A percentile compares a stretch with the other conserved stretches of the same genome.
phyloP scores from a whole-genome alignment of 257 asterid genomes.

The Rehmannia glutinosa region DNA sequence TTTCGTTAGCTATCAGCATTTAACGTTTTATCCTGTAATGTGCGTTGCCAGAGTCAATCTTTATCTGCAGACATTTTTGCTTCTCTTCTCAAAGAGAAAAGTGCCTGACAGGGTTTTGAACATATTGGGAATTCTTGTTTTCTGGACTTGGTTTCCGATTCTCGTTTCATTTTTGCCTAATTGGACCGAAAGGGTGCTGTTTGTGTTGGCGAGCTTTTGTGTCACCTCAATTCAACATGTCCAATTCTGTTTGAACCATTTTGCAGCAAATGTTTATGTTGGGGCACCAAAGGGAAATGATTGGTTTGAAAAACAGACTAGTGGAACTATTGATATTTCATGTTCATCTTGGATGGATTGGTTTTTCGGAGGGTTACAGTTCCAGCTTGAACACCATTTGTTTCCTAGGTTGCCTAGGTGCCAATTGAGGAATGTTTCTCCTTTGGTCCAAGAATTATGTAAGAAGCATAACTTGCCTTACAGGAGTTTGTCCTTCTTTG shows the following conservation, averaged over 20 bases:
- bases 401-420: conserved; percentile 93
- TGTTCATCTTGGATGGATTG: conserved; percentile 78
- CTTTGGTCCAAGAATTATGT: conserved; percentile 63
- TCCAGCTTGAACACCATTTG: conserved; percentile 86
- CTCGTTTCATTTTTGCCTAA: conserved; percentile 58
- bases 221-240: conserved; percentile 70
- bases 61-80: conserved; percentile 61
- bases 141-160: conserved; percentile 92
- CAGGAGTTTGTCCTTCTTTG: conserved; percentile 48
- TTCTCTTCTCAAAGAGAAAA: conserved; percentile 53
- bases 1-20: conserved; percentile 69
- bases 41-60: conserved; percentile 69
- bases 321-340: conserved; percentile 73
- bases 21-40: conserved; percentile 65
- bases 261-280: conserved; percentile 65
- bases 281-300: conserved; percentile 73
- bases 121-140: conserved; percentile 61
- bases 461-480: conserved; percentile 80
- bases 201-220: conserved; percentile 53
- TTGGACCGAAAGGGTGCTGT: conserved; percentile 58
- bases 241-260: conserved; percentile 81
- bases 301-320: conserved; percentile 89
- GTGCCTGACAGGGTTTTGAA: conserved; percentile 65
- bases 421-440: conserved; percentile 69
- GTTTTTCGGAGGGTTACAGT: conserved; percentile 83